A percentile compares a stretch with the other conserved stretches of the same genome.
These are phyloP conservation scores for Mercurialis annua DNA, from an alignment of 345 rosid genomes.

Conservation along the genomic window DNA sequence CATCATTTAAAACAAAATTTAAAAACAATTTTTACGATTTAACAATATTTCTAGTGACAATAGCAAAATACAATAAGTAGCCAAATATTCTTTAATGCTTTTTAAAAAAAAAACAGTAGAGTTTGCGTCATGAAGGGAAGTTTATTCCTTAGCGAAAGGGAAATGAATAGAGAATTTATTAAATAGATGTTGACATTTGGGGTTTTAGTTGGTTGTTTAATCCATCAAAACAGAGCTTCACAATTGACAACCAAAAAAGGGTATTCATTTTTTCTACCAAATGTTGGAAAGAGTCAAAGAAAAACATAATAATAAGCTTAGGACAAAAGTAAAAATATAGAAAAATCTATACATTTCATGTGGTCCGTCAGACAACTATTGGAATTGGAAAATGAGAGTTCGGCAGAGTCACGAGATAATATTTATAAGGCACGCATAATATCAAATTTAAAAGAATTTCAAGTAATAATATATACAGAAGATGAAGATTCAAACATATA, in stretches of 20 bases:
- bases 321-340: background rate
- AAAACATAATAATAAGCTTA: background rate
- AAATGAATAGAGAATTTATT: slow-evolving; percentile 8
- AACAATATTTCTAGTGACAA: slow-evolving; percentile 4
- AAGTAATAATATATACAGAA: no score
- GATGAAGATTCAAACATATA: no score
- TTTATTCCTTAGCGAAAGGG: slow-evolving; percentile 23
- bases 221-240: slow-evolving; percentile 23
- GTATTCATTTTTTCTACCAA: slow-evolving; percentile 6
- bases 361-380: slow-evolving; percentile 30
- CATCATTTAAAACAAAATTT: background rate
- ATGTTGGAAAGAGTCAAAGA: slow-evolving; percentile 21
- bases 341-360: slow-evolving; percentile 13
- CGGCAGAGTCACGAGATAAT: slow-evolving; percentile 21
- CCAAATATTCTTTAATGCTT: background rate
- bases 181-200: slow-evolving; percentile 26
- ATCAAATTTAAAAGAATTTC: background rate
- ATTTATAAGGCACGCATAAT: background rate
- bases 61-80: background rate
- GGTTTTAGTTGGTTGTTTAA: slow-evolving; percentile 16
- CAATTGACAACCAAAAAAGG: slow-evolving; percentile 24
- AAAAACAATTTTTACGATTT: no score
- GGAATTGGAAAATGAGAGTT: slow-evolving; percentile 21
- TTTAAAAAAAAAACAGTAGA: background rate
- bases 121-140: slow-evolving; percentile 13